Percentiles rank a stretch among this genome's conserved stretches.
phyloP scores from a whole-genome alignment of 1,284 basidiomycete genomes.

The Gomphus bonarii region DNA sequence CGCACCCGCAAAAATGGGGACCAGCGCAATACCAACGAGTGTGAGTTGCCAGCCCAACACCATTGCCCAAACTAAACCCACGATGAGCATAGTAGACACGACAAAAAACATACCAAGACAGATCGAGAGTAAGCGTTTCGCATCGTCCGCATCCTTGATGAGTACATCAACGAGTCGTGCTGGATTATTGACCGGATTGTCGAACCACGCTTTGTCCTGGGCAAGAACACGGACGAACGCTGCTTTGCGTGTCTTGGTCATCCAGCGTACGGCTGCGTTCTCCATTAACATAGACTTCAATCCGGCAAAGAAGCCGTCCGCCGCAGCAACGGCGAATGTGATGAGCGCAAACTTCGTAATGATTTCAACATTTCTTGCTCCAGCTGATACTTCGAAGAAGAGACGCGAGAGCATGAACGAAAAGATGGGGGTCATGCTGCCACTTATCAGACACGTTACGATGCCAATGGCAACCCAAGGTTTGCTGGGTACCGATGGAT shows the following conservation, averaged over 20 bases:
- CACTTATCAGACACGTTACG: slow-evolving; percentile 54
- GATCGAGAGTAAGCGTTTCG: slow-evolving; percentile 66
- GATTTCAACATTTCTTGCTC: slow-evolving; percentile 47
- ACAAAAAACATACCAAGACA: slow-evolving; percentile 68
- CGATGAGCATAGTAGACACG: slow-evolving; percentile 69
- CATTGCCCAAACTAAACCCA: slow-evolving; percentile 86
- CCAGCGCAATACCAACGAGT: slow-evolving; percentile 80
- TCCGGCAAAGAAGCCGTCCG: slow-evolving; percentile 67
- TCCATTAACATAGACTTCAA: slow-evolving; percentile 75
- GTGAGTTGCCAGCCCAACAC: slow-evolving; percentile 88
- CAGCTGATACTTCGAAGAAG: slow-evolving; percentile 68
- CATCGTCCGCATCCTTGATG: slow-evolving; percentile 90
- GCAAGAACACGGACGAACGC: slow-evolving; percentile 56
- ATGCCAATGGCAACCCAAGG: slow-evolving; percentile 60
- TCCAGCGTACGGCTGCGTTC: slow-evolving; percentile 66
- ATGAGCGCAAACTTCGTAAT: slow-evolving; percentile 64
- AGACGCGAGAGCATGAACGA: slow-evolving; percentile 82
- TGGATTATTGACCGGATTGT: slow-evolving; percentile 54
- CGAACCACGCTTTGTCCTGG: slow-evolving; percentile 92
- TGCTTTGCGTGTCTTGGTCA: slow-evolving; percentile 50
- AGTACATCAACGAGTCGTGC: slow-evolving; percentile 67
- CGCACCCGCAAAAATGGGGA: slow-evolving; percentile 70
- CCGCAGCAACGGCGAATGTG: slow-evolving; percentile 61
- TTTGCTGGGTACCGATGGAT: slow-evolving; percentile 72
- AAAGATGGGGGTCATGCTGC: slow-evolving; percentile 84